Evolutionary conservation across 768 basidiomycete genomes (phyloP), one percentile per base, ranked within the genome.

Genomic region (Boletus reticuloceps): DNA sequence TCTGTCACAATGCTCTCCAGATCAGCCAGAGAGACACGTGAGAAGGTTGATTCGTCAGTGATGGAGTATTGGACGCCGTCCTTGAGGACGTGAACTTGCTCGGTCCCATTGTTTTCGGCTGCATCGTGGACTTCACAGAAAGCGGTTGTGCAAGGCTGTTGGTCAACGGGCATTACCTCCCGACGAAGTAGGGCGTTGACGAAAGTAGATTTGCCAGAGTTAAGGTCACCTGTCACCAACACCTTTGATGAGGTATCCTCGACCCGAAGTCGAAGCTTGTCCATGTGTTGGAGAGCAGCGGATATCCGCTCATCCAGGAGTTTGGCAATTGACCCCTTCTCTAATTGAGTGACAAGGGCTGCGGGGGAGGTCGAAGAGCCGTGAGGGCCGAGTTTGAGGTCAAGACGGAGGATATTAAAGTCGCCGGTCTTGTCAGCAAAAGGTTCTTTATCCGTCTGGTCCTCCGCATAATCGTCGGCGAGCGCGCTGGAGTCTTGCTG

Each of bases 201-300:
- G 68, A 99, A 91, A 0, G 97, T 98, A 19, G 94, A 97, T 74
- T 99, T 99, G 64, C 97, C 97, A 36, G 97, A 90, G 70, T 99
- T 99, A 55, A 99, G 80, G 69, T 99, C 97, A 56, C 97, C 97
- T 22, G 97, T 98, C 55, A 99, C 94, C 59, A 99, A 85, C 47
- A 99, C 94, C 70, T 97, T 93, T 65, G 94, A 96, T 1, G 92
- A 89, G 7, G 86, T 93, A 70, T 98, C 95, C 69, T 89, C 79
- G 14, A 98, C 86, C 39, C 97, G 91, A 47, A 83, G 79, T 34
- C 88, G 87, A 58, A 99, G 86, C 62, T 88, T 89, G 56, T 88
- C 82, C 56, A 98, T 82, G 68, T 98, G 94, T 22, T 79, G 78
- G 52, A 91, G 72, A 20, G 93, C 83, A 22, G 84, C 72, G 16